Evolutionary conservation across 2,329 filamentous ascomycete genomes (phyloP).

Genomic region (Cucurbitaria berberidis): DNA sequence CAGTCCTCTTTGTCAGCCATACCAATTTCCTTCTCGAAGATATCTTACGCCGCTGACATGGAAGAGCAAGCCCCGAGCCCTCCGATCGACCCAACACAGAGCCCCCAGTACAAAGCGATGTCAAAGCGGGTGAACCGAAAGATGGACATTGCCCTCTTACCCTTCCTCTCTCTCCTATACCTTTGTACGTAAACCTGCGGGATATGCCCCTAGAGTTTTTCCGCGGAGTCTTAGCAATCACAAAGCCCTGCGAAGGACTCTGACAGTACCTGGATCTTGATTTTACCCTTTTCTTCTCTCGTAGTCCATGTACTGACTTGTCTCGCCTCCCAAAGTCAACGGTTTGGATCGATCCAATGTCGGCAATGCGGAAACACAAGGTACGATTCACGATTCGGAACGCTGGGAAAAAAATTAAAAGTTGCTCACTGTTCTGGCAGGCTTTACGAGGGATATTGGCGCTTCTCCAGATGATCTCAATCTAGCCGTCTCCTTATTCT

Average conservation of each 20-base stretch:
- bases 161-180: conserved; percentile 26
- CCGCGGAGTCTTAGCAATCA: not conserved
- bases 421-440: conserved; percentile 9
- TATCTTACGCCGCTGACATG: not conserved
- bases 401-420: not conserved
- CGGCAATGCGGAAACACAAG: conserved; percentile 36
- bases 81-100: not conserved
- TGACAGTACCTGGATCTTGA: not conserved
- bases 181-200: conserved; percentile 11
- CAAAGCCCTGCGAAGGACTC: not conserved
- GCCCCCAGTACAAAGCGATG: conserved; percentile 1
- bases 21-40: not conserved
- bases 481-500: conserved; percentile 33
- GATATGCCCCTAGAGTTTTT: not conserved
- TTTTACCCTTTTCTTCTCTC: not conserved
- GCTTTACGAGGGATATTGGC: conserved; percentile 29
- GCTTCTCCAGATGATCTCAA: conserved; percentile 32
- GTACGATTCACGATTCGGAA: conserved; percentile 12
- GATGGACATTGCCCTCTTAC: conserved; percentile 29
- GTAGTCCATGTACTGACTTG: not conserved
- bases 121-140: conserved; percentile 22
- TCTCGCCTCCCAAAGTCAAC: conserved; percentile 13
- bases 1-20: not conserved
- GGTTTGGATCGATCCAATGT: conserved; percentile 33
- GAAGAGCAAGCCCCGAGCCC: not conserved